A percentile compares a stretch with the other conserved stretches of the same genome.
Conservation (phyloP, 169 alveolate species). For the Cryptosporidium parvum region DNA sequence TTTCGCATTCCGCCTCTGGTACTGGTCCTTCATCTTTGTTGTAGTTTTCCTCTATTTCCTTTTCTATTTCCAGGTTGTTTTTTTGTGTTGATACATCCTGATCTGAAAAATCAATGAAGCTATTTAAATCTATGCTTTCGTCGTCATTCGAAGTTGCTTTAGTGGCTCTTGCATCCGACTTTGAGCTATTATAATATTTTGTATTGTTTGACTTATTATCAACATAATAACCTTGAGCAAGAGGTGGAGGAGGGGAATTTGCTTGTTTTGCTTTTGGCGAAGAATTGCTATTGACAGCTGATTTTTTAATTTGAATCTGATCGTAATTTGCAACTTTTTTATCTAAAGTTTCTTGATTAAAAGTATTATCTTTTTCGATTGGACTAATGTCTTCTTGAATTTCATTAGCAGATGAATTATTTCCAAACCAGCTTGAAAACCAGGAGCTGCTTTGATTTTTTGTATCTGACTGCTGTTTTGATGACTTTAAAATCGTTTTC, state of each 20-base stretch:
- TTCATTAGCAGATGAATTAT: not conserved
- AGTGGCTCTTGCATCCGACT: constrained; percentile 62
- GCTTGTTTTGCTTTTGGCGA: constrained; percentile 33
- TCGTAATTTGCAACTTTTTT: too few relatives aligned
- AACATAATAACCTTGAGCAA: not conserved
- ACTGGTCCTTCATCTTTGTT: not conserved
- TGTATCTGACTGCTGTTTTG: constrained; percentile 28
- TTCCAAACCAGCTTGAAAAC: constrained; percentile 58
- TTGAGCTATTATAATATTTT: not conserved
- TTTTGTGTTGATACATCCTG: not conserved
- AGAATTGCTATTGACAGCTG: not conserved
- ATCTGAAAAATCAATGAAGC: not conserved
- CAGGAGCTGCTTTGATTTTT: constrained; percentile 7
- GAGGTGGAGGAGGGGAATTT: constrained; percentile 32
- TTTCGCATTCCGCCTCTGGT: not conserved
- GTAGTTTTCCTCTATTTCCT: not conserved
- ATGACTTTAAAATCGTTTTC: constrained; percentile 45
- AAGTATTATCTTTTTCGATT: not conserved
- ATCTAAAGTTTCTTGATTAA: not conserved
- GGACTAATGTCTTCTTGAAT: not conserved
- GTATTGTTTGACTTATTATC: not conserved
- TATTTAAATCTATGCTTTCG: constrained; percentile 11
- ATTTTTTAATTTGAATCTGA: not conserved
- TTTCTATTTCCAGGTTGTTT: not conserved
- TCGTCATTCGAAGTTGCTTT: constrained; percentile 61